A percentile compares a stretch with the other conserved stretches of the same genome.
These are phyloP conservation scores for Misopates orontium DNA, from an alignment of 257 asterid species.

Conservation along the genomic window DNA sequence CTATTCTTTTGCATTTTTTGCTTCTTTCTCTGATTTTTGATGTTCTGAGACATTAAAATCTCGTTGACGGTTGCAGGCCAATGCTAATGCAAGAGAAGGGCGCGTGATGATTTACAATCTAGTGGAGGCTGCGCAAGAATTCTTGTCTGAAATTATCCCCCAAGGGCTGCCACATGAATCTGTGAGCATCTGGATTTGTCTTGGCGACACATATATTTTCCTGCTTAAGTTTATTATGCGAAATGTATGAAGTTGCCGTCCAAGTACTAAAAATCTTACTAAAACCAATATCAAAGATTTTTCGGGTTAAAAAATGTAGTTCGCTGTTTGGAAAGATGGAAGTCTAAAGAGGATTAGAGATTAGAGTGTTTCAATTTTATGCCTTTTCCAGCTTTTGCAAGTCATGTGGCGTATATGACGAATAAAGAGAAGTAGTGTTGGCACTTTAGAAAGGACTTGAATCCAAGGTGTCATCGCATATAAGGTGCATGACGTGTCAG, in stretches of 20 bases:
- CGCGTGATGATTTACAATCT: slow-evolving; percentile 96
- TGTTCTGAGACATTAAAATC: slow-evolving; percentile 8
- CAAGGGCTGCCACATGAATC: slow-evolving; percentile 50
- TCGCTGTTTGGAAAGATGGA: background rate
- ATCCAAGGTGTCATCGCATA: no score
- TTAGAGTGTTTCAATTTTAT: background rate
- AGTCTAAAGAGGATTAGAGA: background rate
- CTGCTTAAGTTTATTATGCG: slow-evolving; percentile 24
- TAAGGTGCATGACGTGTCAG: background rate
- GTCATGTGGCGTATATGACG: background rate
- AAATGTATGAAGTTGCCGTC: slow-evolving; percentile 13
- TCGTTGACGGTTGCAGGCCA: slow-evolving; percentile 59
- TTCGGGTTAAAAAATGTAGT: background rate
- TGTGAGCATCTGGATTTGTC: slow-evolving; percentile 42
- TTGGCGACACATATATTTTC: slow-evolving; percentile 10
- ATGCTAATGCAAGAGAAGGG: slow-evolving; percentile 93
- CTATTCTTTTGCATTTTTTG: background rate
- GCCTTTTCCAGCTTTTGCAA: background rate
- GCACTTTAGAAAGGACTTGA: background rate
- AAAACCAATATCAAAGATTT: background rate
- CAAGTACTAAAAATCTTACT: slow-evolving; percentile 8
- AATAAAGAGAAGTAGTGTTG: background rate
- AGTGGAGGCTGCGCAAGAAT: slow-evolving; percentile 99
- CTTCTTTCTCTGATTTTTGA: background rate
- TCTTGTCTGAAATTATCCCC: slow-evolving; percentile 86